Evolutionary conservation across 495 filamentous ascomycete species (phyloP).

Genomic region (Lepraria neglecta): DNA sequence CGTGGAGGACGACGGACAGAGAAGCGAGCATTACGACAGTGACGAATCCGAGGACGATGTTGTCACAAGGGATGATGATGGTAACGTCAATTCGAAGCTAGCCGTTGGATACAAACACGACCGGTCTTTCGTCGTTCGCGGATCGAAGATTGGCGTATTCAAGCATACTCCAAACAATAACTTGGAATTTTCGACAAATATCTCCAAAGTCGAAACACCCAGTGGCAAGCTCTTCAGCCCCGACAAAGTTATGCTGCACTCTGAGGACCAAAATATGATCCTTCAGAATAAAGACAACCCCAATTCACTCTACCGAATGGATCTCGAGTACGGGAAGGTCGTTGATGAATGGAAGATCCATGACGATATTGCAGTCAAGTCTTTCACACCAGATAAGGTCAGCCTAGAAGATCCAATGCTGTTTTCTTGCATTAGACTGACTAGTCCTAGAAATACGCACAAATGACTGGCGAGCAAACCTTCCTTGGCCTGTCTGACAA

Average conservation of each 20-base stretch:
- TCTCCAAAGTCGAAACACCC: slow-evolving; percentile 89
- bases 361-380: slow-evolving; percentile 86
- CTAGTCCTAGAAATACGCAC: slow-evolving; percentile 71
- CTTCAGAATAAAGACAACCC: slow-evolving; percentile 79
- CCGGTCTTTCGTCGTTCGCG: slow-evolving; percentile 91
- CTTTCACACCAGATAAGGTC: slow-evolving; percentile 83
- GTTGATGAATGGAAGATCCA: slow-evolving; percentile 99
- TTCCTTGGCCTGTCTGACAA: slow-evolving; percentile 90
- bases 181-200: slow-evolving; percentile 94
- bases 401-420: slow-evolving; percentile 21
- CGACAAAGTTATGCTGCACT: slow-evolving; percentile 96
- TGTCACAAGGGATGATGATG: slow-evolving; percentile 62
- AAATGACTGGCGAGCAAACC: slow-evolving; percentile 92
- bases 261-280: slow-evolving; percentile 87
- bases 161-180: slow-evolving; percentile 91
- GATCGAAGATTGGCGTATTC: slow-evolving; percentile 97
- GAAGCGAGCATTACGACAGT: slow-evolving; percentile 77
- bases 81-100: slow-evolving; percentile 85
- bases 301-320: slow-evolving; percentile 94
- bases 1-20: slow-evolving; percentile 54
- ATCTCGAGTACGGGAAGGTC: slow-evolving; percentile 96
- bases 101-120: slow-evolving; percentile 99
- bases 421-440: not conserved
- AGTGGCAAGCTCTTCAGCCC: slow-evolving; percentile 83
- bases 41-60: slow-evolving; percentile 91